phyloP scores from a whole-genome alignment of 345 rosid species.

The Moricandia moricandioides region DNA sequence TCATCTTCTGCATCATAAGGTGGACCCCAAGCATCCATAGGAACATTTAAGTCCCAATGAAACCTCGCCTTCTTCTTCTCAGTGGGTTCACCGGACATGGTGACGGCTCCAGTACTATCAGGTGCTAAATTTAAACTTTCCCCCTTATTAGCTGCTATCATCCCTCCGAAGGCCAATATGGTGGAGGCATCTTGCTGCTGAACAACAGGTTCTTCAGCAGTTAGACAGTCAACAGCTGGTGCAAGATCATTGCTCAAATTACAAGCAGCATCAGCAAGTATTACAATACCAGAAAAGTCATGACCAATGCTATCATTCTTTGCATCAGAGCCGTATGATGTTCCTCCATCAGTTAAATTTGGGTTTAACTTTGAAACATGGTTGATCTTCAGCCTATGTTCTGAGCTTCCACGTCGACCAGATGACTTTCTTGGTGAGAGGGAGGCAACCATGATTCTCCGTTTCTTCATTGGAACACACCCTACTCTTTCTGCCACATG shows the following conservation, averaged over 20 bases:
- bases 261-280: slow-evolving; percentile 61
- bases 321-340: too few species aligned
- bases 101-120: not conserved
- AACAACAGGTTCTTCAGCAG: not conserved
- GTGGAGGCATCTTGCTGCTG: not conserved
- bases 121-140: not conserved
- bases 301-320: slow-evolving; percentile 25
- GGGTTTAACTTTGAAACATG: slow-evolving; percentile 7
- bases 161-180: not conserved
- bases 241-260: slow-evolving; percentile 32
- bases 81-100: slow-evolving; percentile 11
- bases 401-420: slow-evolving; percentile 25
- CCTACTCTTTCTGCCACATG: slow-evolving; percentile 47
- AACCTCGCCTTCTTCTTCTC: slow-evolving; percentile 30
- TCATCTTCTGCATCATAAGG: slow-evolving; percentile 35
- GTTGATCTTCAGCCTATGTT: not conserved
- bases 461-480: slow-evolving; percentile 54
- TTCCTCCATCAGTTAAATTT: not conserved
- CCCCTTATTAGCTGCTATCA: not conserved
- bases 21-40: slow-evolving; percentile 52
- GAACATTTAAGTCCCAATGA: slow-evolving; percentile 52
- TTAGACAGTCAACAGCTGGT: slow-evolving; percentile 6
- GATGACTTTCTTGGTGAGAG: slow-evolving; percentile 31
- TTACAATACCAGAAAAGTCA: slow-evolving; percentile 27
- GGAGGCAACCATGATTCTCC: slow-evolving; percentile 38